phyloP scores from a whole-genome alignment of 768 basidiomycete species.

The Udeniomyces megalosporus region DNA sequence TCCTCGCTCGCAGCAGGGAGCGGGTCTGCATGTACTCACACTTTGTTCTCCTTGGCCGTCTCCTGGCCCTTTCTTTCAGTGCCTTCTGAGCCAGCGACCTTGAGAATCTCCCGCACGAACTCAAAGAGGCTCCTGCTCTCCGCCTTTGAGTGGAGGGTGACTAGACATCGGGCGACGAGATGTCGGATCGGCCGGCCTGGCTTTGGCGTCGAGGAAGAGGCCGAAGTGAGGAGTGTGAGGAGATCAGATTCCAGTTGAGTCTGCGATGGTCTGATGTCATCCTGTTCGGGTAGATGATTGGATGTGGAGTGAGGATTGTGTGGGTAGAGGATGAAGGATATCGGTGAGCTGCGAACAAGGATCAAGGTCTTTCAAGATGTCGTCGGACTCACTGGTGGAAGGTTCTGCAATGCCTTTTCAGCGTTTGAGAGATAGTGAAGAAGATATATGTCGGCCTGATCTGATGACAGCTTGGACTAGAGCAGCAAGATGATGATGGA shows the following conservation, averaged over 20 bases:
- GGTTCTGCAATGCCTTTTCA: constrained; percentile 42
- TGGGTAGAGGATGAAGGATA: not conserved
- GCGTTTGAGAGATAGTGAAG: constrained; percentile 65
- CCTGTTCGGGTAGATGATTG: constrained; percentile 32
- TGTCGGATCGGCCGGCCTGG: constrained; percentile 78
- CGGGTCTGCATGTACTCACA: constrained; percentile 35
- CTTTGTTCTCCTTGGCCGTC: constrained; percentile 32
- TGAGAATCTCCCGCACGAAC: constrained; percentile 59
- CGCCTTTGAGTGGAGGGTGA: constrained; percentile 55
- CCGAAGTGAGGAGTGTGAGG: constrained; percentile 45
- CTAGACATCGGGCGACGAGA: constrained; percentile 58
- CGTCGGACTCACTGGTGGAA: constrained; percentile 42
- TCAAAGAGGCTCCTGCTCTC: constrained; percentile 79
- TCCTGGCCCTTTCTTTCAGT: constrained; percentile 38
- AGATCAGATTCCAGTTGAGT: constrained; percentile 45
- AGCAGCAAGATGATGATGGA: not conserved
- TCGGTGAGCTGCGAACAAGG: not conserved
- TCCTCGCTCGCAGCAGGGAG: not conserved
- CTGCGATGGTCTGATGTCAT: constrained; percentile 50
- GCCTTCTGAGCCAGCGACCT: constrained; percentile 53
- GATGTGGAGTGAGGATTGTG: no score
- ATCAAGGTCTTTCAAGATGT: no score
- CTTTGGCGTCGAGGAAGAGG: constrained; percentile 41
- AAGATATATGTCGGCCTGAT: constrained; percentile 64
- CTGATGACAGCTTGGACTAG: constrained; percentile 33